A percentile compares a stretch with the other conserved stretches of the same genome.
phyloP scores from a whole-genome alignment of 2,329 filamentous ascomycete genomes.

The Fusarium floridanum region DNA sequence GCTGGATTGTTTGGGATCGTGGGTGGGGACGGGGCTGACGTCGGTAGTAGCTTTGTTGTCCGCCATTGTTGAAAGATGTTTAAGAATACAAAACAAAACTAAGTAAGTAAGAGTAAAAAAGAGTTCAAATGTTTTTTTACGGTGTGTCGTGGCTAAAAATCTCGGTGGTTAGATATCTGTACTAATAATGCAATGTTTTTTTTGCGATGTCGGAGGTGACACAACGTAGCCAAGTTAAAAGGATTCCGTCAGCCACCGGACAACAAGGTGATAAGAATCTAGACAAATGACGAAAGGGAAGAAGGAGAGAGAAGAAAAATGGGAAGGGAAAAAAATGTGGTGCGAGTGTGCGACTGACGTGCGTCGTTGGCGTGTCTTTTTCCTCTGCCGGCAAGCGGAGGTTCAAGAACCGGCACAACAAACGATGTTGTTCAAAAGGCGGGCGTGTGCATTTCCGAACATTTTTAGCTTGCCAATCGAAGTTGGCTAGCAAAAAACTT shows the following conservation, averaged over 20 bases:
- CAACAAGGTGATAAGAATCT: slow-evolving; percentile 23
- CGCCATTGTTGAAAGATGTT: slow-evolving; percentile 42
- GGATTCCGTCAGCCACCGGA: slow-evolving; percentile 2
- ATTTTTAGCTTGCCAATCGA: neutral
- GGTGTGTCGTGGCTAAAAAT: neutral
- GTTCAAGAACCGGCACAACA: neutral
- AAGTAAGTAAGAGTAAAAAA: neutral
- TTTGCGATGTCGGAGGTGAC: slow-evolving; percentile 10
- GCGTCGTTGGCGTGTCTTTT: neutral
- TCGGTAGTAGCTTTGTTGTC: slow-evolving; percentile 37
- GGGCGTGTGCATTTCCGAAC: slow-evolving; percentile 6
- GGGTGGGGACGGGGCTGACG: slow-evolving; percentile 37
- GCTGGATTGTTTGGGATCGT: slow-evolving; percentile 58
- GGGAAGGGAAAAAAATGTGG: slow-evolving; percentile 14
- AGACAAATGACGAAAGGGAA: slow-evolving; percentile 23
- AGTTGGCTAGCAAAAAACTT: neutral
- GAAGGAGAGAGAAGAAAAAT: neutral
- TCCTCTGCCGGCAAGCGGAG: slow-evolving; percentile 36
- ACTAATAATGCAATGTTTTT: neutral
- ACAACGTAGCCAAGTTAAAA: neutral
- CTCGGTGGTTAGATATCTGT: neutral
- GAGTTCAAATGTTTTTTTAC: neutral
- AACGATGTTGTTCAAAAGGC: neutral
- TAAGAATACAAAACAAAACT: neutral
- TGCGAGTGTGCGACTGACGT: slow-evolving; percentile 6